phyloP scores from a whole-genome alignment of 305 asterid genomes.

The Solanum hybrid region DNA sequence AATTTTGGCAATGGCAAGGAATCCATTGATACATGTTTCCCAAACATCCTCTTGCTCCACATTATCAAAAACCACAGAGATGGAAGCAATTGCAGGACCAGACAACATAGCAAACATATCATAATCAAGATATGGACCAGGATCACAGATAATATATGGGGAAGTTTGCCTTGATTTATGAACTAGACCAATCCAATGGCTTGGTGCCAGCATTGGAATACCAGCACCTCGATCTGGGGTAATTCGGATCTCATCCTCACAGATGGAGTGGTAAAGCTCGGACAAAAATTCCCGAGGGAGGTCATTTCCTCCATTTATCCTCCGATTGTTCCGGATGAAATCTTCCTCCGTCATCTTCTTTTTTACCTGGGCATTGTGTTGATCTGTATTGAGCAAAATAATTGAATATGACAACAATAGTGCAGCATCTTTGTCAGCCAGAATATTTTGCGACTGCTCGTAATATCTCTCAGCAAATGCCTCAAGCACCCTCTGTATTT shows the following conservation, averaged over 20 bases:
- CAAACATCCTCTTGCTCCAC: constrained; percentile 65
- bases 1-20: constrained; percentile 66
- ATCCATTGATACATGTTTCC: constrained; percentile 71
- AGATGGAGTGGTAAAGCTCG: constrained; percentile 74
- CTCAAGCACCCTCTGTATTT: constrained; percentile 90
- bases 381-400: constrained; percentile 91
- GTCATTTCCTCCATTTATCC: constrained; percentile 86
- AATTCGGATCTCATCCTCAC: constrained; percentile 82
- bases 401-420: constrained; percentile 78
- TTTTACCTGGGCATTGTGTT: constrained; percentile 87
- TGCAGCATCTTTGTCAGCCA: constrained; percentile 86
- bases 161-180: constrained; percentile 68
- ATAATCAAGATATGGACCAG: constrained; percentile 55
- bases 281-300: constrained; percentile 84
- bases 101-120: constrained; percentile 78
- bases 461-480: constrained; percentile 88
- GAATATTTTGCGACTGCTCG: constrained; percentile 65
- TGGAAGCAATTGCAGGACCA: constrained; percentile 82
- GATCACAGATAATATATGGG: constrained; percentile 54
- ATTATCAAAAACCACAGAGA: constrained; percentile 79
- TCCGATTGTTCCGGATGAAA: constrained; percentile 78
- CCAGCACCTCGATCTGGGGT: constrained; percentile 62
- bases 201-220: constrained; percentile 39
- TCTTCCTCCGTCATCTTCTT: constrained; percentile 96
- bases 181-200: constrained; percentile 86